phyloP scores from a whole-genome alignment of 176 grass and related monocot genomes.

The Pharus latifolius region DNA sequence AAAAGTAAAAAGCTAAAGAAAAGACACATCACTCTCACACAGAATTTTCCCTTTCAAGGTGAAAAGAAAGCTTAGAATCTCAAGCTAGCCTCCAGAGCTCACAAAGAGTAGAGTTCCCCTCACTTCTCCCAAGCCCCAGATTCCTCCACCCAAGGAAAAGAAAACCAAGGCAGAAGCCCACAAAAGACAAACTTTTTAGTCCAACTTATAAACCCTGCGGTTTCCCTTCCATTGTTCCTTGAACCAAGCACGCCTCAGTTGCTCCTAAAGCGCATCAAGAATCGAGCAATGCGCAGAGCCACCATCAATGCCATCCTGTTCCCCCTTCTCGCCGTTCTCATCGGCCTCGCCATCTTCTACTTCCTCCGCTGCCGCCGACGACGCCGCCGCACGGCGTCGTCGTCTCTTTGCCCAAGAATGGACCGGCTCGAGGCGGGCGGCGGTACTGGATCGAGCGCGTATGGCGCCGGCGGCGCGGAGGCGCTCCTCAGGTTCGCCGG shows the following conservation, averaged over 20 bases:
- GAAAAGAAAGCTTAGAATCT: constrained; percentile 15
- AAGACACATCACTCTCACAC: not conserved
- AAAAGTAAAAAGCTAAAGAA: not conserved
- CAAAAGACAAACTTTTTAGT: constrained; percentile 8
- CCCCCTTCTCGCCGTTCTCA: constrained; percentile 21
- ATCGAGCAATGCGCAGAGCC: constrained; percentile 22
- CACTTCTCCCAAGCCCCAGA: not conserved
- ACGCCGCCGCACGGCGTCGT: constrained; percentile 18
- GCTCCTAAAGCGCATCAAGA: not conserved
- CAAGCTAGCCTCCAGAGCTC: not conserved
- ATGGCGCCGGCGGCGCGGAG: constrained; percentile 36
- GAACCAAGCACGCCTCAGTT: not conserved
- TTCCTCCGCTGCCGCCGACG: constrained; percentile 27
- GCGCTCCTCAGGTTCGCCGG: constrained; percentile 61
- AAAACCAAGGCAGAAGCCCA: not conserved
- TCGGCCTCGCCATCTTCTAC: constrained; percentile 18
- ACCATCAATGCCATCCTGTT: constrained; percentile 36
- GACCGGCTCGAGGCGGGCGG: constrained; percentile 26
- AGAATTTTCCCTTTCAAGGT: not conserved
- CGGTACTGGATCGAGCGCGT: not conserved
- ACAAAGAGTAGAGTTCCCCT: no score
- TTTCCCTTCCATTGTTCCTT: not conserved
- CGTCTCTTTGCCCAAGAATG: constrained; percentile 19
- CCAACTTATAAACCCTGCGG: constrained; percentile 34
- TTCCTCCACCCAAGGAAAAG: constrained; percentile 11